phyloP scores from a whole-genome alignment of 192 early-diverging fungal genomes.

The Coemansia sp. region DNA sequence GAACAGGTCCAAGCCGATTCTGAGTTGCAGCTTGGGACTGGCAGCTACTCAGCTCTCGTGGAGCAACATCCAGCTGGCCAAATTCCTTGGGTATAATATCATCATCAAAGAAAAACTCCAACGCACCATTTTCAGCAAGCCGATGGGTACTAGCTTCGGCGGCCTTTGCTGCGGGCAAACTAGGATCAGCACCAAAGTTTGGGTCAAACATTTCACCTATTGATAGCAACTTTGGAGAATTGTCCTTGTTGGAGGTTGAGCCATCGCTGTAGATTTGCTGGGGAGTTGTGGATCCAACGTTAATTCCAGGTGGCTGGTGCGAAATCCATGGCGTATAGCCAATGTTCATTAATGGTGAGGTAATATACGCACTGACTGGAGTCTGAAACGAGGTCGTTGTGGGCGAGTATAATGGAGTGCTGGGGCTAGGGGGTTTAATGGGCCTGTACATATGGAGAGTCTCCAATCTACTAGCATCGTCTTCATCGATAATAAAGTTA shows the following conservation, averaged over 20 bases:
- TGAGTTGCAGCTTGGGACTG: not conserved
- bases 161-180: not conserved
- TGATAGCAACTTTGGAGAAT: not conserved
- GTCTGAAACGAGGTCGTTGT: not conserved
- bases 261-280: not conserved
- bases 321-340: not conserved
- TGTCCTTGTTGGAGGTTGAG: not conserved
- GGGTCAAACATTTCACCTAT: conserved; percentile 1
- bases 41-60: not conserved
- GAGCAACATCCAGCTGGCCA: not conserved
- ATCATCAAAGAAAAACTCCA: conserved; percentile 1
- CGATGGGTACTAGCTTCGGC: not conserved
- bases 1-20: no score
- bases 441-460: not conserved
- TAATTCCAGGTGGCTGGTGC: not conserved
- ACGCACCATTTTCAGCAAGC: not conserved
- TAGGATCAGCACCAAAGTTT: not conserved
- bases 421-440: not conserved
- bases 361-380: not conserved
- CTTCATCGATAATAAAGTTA: not conserved
- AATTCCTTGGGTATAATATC: not conserved
- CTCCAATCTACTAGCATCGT: not conserved
- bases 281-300: not conserved
- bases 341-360: not conserved
- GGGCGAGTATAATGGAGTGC: not conserved